Conservation (phyloP, 2,329 filamentous ascomycete genomes). For the Biscogniauxia sp. region DNA sequence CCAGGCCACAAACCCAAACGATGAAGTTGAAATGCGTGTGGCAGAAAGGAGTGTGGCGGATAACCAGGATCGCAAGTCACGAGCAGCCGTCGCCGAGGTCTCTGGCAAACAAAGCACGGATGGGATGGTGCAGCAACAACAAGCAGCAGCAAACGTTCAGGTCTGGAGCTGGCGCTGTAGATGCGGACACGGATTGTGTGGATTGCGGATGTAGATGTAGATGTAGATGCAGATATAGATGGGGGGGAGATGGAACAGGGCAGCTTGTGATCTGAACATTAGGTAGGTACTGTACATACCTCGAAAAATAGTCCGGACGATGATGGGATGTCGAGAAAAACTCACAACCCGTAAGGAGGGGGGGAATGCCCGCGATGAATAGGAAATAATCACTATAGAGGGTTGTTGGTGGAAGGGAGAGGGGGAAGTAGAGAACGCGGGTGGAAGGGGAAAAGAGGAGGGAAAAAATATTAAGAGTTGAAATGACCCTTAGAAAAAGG, state of each 20-base stretch:
- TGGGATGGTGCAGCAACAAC: neutral
- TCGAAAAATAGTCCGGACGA: slow-evolving; percentile 6
- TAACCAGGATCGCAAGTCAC: neutral
- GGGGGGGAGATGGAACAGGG: slow-evolving; percentile 16
- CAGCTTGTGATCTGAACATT: slow-evolving; percentile 22
- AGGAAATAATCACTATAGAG: slow-evolving; percentile 1
- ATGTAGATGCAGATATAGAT: slow-evolving; percentile 12
- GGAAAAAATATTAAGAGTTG: slow-evolving; percentile 12
- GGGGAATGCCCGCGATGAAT: neutral
- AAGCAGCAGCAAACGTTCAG: neutral
- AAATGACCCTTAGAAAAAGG: slow-evolving; percentile 10
- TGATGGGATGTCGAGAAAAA: slow-evolving; percentile 4
- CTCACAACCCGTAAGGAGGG: slow-evolving; percentile 3
- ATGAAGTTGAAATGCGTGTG: neutral
- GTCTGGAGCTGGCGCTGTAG: neutral
- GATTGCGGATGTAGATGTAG: slow-evolving; percentile 8
- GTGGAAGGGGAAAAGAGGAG: neutral
- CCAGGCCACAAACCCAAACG: neutral
- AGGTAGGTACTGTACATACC: slow-evolving; percentile 11
- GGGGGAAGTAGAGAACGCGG: slow-evolving; percentile 3
- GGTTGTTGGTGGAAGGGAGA: neutral
- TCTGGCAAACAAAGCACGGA: neutral
- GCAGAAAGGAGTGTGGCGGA: neutral
- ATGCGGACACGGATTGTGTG: neutral
- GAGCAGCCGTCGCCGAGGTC: neutral